Conservation (phyloP, 2,329 filamentous ascomycete genomes). For the Clarireedia monteithiana region DNA sequence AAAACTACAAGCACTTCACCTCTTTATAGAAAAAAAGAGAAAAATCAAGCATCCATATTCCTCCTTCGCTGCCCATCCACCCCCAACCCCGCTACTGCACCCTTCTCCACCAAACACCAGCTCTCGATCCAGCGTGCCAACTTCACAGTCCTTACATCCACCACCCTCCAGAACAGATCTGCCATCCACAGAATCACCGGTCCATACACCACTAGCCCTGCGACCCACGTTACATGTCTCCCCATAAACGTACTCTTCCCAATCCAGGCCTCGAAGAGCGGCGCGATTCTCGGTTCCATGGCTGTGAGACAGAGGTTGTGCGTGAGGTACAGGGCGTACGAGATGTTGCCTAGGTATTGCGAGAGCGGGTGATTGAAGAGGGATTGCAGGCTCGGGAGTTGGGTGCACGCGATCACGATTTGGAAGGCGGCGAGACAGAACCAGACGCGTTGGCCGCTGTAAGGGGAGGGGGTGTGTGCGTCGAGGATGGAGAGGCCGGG, state of each 20-base stretch:
- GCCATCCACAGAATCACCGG: conserved; percentile 43
- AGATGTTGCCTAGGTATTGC: conserved; percentile 49
- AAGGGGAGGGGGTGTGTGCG: conserved; percentile 21
- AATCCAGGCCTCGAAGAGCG: conserved; percentile 14
- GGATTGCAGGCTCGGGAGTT: conserved; percentile 31
- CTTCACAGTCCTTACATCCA: conserved; percentile 44
- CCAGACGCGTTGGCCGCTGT: conserved; percentile 24
- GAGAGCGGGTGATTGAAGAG: conserved; percentile 41
- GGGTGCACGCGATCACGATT: conserved; percentile 27
- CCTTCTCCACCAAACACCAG: conserved; percentile 20
- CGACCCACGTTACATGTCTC: conserved; percentile 28
- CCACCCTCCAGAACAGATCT: conserved; percentile 50
- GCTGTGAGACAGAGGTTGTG: conserved; percentile 42
- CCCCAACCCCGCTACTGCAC: no score
- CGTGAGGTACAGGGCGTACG: conserved; percentile 51
- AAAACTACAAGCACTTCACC: no score
- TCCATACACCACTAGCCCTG: conserved; percentile 34
- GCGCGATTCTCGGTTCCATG: conserved; percentile 22
- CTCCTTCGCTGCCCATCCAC: no score
- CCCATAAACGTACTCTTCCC: conserved; percentile 17
- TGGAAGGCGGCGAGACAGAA: conserved; percentile 26
- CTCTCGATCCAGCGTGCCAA: conserved; percentile 41
- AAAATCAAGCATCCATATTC: no score
- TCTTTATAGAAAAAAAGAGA: no score
- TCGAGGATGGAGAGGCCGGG: conserved; percentile 19